Percentiles rank a stretch among this genome's conserved stretches.
phyloP scores from a whole-genome alignment of 345 rosid genomes.

The Eucalyptus lansdowneana region DNA sequence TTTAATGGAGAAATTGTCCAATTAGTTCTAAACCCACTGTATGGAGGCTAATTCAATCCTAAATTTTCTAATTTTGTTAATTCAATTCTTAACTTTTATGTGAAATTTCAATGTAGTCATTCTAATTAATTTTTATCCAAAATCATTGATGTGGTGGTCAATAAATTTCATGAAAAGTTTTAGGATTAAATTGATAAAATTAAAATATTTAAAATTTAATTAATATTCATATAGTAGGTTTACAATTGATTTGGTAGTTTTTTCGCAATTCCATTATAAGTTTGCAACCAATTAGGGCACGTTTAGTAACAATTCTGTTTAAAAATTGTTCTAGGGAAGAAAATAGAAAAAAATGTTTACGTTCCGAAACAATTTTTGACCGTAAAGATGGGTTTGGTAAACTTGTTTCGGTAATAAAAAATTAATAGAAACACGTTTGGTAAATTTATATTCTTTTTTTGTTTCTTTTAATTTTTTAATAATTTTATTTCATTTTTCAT shows the following conservation, averaged over 20 bases:
- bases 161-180: neutral
- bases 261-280: neutral
- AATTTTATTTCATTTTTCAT: too few species aligned
- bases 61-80: accelerated
- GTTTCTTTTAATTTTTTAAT: too few species aligned
- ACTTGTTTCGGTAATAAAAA: too few species aligned
- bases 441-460: too few species aligned
- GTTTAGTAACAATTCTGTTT: too few species aligned
- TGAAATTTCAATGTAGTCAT: neutral
- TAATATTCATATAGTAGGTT: neutral
- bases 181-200: neutral
- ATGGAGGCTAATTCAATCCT: accelerated
- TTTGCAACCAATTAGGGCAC: too few species aligned
- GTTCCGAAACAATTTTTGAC: too few species aligned
- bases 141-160: neutral
- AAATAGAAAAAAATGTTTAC: too few species aligned
- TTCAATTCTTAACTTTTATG: neutral
- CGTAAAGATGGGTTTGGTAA: too few species aligned
- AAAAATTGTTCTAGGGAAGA: too few species aligned
- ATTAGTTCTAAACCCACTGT: neutral
- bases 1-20: neutral
- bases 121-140: too few species aligned
- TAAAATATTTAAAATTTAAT: accelerated
- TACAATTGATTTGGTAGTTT: neutral
- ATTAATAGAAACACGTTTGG: too few species aligned